These are phyloP conservation scores for Nitzschia sp. DNA, from an alignment of 108 stramenopile genomes.

Conservation along the genomic window DNA sequence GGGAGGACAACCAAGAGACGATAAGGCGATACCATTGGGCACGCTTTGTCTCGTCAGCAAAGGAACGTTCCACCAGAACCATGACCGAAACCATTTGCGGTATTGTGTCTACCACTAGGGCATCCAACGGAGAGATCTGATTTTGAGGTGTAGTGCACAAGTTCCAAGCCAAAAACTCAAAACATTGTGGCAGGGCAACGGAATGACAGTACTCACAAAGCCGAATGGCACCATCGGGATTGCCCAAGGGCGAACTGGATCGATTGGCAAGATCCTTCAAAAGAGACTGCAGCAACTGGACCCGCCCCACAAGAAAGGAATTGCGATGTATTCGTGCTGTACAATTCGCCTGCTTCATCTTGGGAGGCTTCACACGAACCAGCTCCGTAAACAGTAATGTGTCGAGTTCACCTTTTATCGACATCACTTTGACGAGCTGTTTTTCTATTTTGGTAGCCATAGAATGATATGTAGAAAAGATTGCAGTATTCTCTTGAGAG, in stretches of 20 bases:
- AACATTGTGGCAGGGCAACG: slow-evolving; percentile 11
- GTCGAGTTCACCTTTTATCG: not conserved
- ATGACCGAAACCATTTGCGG: not conserved
- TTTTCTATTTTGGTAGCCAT: slow-evolving; percentile 19
- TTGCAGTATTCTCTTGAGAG: not conserved
- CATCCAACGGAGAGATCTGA: not conserved
- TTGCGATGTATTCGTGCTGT: not conserved
- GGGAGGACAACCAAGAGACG: slow-evolving; percentile 16
- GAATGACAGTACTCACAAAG: slow-evolving; percentile 13
- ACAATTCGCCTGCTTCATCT: not conserved
- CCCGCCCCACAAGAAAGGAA: slow-evolving; percentile 8
- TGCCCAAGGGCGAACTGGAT: not conserved
- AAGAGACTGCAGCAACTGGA: not conserved
- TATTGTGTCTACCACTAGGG: not conserved
- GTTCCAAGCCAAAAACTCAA: slow-evolving; percentile 4
- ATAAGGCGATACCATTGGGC: slow-evolving; percentile 19
- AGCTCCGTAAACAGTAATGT: not conserved
- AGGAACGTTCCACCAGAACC: slow-evolving; percentile 2
- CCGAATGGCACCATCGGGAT: not conserved
- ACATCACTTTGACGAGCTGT: slow-evolving; percentile 5
- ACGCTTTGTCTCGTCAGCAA: slow-evolving; percentile 1
- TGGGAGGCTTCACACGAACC: not conserved
- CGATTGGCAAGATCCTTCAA: not conserved
- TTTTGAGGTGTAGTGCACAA: not conserved
- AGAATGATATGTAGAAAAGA: not conserved